A percentile compares a stretch with the other conserved stretches of the same genome.
These are phyloP conservation scores for Termitomyces sp. DNA, from an alignment of 768 basidiomycete species.

Conservation along the genomic window DNA sequence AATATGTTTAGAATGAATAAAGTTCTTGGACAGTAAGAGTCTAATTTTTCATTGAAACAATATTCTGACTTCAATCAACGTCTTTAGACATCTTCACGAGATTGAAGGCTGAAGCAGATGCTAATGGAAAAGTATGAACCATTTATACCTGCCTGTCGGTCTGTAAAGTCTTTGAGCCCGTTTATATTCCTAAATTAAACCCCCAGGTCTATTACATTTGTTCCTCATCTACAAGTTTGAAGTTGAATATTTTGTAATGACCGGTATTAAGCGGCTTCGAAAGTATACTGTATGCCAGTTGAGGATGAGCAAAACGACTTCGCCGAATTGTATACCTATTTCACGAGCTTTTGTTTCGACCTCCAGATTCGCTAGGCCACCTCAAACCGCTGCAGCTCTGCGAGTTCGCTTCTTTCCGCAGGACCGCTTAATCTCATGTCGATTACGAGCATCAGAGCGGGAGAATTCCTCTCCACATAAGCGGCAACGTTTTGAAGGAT, in stretches of 20 bases:
- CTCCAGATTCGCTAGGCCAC: background rate
- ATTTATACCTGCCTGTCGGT: background rate
- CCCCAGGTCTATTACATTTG: background rate
- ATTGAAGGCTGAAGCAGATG: background rate
- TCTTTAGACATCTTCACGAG: conserved; percentile 32
- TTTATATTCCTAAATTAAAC: conserved; percentile 11
- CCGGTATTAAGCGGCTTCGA: background rate
- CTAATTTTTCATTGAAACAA: background rate
- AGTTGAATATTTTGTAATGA: background rate
- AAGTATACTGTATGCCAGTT: background rate
- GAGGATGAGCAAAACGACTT: conserved; percentile 1
- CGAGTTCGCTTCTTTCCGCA: conserved; percentile 20
- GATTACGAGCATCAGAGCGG: conserved; percentile 22
- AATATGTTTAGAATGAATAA: conserved; percentile 98
- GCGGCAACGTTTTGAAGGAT: conserved; percentile 14
- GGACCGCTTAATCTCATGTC: conserved; percentile 20
- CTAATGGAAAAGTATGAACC: background rate
- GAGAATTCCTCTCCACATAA: conserved; percentile 20
- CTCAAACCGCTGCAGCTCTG: background rate
- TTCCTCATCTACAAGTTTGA: background rate
- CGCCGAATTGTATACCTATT: background rate
- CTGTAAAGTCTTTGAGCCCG: background rate
- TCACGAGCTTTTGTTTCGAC: background rate
- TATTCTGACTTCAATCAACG: background rate
- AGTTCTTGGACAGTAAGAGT: conserved; percentile 68